Percentiles rank a stretch among this genome's conserved stretches.
Conservation (phyloP, 2,329 filamentous ascomycete species). For the Colletotrichum noveboracense region DNA sequence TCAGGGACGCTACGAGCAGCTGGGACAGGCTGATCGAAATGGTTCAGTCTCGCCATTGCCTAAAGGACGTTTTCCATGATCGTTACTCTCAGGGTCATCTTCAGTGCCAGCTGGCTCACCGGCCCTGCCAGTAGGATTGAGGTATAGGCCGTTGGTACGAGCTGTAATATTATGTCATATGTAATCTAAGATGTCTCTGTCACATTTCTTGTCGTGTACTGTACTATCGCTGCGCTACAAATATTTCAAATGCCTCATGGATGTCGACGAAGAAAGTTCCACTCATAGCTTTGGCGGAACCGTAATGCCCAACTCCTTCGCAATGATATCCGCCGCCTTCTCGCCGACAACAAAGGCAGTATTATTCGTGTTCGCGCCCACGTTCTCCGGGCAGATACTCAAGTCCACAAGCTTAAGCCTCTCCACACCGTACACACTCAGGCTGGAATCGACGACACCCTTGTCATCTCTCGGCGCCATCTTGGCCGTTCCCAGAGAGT, state of each 20-base stretch:
- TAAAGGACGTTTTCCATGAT: not conserved
- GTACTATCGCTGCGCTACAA: not conserved
- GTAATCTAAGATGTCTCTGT: not conserved
- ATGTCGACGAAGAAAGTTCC: not conserved
- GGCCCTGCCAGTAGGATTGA: not conserved
- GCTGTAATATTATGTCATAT: not conserved
- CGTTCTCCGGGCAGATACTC: constrained; percentile 41
- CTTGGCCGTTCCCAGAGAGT: constrained; percentile 50
- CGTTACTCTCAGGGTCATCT: not conserved
- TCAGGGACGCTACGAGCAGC: not conserved
- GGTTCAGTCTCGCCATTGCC: not conserved
- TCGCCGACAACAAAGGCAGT: constrained; percentile 55
- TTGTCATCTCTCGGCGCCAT: constrained; percentile 45
- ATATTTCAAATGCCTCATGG: not conserved
- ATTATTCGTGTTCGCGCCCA: constrained; percentile 54
- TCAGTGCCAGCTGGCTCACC: not conserved
- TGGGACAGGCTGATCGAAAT: not conserved
- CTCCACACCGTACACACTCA: constrained; percentile 48
- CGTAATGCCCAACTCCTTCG: constrained; percentile 35
- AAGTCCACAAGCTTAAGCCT: constrained; percentile 46
- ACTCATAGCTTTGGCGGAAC: not conserved
- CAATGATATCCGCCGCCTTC: constrained; percentile 47
- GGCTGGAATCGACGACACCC: constrained; percentile 45
- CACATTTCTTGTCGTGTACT: not conserved
- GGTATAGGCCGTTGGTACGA: not conserved